Evolutionary conservation across 371 early-diverging fungal genomes (phyloP), one percentile per base, ranked within the genome.

Genomic region (Mortierella sp.): DNA sequence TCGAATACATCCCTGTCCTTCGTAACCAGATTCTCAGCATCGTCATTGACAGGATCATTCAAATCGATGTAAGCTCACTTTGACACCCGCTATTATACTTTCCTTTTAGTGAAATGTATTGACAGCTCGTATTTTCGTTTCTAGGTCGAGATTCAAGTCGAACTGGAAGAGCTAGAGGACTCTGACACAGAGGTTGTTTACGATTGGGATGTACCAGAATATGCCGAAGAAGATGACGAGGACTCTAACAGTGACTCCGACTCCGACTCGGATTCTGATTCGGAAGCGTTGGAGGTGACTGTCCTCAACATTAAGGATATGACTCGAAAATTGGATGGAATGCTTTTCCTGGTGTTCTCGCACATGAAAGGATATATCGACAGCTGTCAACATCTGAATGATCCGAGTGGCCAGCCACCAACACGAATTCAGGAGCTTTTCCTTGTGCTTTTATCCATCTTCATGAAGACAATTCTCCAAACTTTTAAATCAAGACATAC

Each of bases 401-500:
- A 69, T 67, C 47, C 63, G 22, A 60, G 70, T 38, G 80, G 74
- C 53, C 57, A 43, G 59, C 71, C 73, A 43, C 70, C 83, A 24
- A 28, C 53, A 3, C 80, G 67, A 1, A 68, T 76, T 65, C 67
- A 68, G 16, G 92, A 91, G 19, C 77, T 94, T 11, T 96, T 92
- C 76, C 64, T 87, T 47, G 81, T 85, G 9, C 76, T 96, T 21
- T 81, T 97, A 32, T 88, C 88, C 36, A 89, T 96, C 32, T 98
- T 98, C 79, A 94, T 95, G 67, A 84, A 90, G 52, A 85, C 90
- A 13, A 87, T 98, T 40, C 84, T 98, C 55, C 93, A 94, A 13
- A 98, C 97, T 0, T 91, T 95, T 82, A 94, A 94, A 70, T 95
- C 96, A 33, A 91, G 97, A 13, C 96, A 95, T 86, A 94, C 95